phyloP scores from a whole-genome alignment of 78 protist species.

The Dictyostelium citrinum region DNA sequence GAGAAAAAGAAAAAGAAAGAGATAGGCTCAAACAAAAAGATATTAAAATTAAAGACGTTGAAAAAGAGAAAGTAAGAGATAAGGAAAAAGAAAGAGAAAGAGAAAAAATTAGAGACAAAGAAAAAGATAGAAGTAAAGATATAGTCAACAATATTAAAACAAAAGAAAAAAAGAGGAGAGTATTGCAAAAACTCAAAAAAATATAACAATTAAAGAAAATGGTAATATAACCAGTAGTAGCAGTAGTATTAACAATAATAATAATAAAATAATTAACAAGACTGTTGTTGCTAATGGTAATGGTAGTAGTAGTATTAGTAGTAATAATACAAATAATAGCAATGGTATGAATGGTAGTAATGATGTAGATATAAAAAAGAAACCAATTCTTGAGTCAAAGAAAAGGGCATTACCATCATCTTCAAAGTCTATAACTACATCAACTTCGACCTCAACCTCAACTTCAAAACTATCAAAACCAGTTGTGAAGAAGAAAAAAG shows the following conservation, averaged over 20 bases:
- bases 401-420: not conserved
- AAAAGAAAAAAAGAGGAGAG: not conserved
- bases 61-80: not conserved
- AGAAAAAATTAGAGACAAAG: not conserved
- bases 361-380: not conserved
- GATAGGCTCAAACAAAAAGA: not conserved
- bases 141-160: not conserved
- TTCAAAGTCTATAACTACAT: not conserved
- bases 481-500: not conserved
- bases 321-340: not conserved
- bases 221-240: not conserved
- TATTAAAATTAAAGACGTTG: not conserved
- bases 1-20: not conserved
- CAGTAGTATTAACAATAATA: not conserved
- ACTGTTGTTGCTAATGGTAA: not conserved
- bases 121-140: not conserved
- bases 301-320: not conserved
- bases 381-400: not conserved
- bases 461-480: not conserved
- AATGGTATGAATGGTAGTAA: not conserved
- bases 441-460: not conserved
- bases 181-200: not conserved
- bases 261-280: not conserved
- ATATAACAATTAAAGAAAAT: slow-evolving; percentile 2
- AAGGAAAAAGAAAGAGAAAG: not conserved